Evolutionary conservation across 192 early-diverging fungal species (phyloP).

Genomic region (Spinellus fusiger): DNA sequence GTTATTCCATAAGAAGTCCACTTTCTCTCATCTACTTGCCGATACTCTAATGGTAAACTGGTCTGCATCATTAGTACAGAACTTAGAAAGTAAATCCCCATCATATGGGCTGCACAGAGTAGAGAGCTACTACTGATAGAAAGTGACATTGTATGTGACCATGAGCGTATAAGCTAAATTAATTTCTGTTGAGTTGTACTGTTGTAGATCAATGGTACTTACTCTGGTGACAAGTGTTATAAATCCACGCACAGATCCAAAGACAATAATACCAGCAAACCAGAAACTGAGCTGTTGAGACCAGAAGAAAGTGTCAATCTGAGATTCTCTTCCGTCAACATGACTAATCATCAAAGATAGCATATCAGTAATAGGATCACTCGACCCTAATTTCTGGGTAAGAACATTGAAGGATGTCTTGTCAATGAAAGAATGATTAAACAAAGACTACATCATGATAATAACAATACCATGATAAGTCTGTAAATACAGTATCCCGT

Average conservation of each 20-base stretch:
- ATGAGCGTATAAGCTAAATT: conserved; percentile 58
- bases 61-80: conserved; percentile 90
- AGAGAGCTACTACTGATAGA: conserved; percentile 74
- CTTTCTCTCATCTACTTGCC: conserved; percentile 27
- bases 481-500: conserved; percentile 89
- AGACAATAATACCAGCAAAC: conserved; percentile 86
- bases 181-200: not conserved
- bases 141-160: conserved; percentile 52
- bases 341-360: conserved; percentile 67
- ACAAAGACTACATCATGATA: not conserved
- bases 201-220: not conserved
- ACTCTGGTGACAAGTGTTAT: conserved; percentile 77
- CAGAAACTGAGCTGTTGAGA: conserved; percentile 90
- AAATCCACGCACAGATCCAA: conserved; percentile 83
- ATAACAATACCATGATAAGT: conserved; percentile 56
- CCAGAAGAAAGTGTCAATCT: conserved; percentile 76
- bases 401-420: conserved; percentile 75
- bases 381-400: conserved; percentile 64
- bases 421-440: not conserved
- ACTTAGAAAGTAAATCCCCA: conserved; percentile 92
- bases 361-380: conserved; percentile 78
- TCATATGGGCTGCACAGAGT: conserved; percentile 77
- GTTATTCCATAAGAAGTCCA: not conserved
- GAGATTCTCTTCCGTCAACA: conserved; percentile 32
- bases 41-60: conserved; percentile 77